These are phyloP conservation scores for Collybia sp. DNA, from an alignment of 768 basidiomycete genomes.

Conservation along the genomic window DNA sequence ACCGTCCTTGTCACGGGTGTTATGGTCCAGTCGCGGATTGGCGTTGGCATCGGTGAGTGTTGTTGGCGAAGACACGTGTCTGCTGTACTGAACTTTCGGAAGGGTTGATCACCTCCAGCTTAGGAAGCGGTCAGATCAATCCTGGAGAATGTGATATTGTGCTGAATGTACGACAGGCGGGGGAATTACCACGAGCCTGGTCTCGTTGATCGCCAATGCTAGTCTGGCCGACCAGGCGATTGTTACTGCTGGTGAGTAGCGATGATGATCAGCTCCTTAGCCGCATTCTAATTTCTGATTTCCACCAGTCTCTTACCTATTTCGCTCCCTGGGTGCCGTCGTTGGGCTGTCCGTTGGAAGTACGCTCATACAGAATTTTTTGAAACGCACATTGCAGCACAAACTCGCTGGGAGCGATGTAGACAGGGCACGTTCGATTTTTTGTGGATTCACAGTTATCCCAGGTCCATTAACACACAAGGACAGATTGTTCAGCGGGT, in stretches of 20 bases:
- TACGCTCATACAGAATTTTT: constrained; percentile 45
- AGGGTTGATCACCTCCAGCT: constrained; percentile 30
- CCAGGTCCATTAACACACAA: too few relatives aligned
- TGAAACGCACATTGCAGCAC: constrained; percentile 38
- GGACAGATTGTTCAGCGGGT: constrained; percentile 42
- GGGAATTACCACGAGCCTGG: constrained; percentile 51
- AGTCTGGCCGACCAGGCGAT: constrained; percentile 59
- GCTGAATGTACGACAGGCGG: constrained; percentile 26
- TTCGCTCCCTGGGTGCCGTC: constrained; percentile 58
- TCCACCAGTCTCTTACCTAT: constrained; percentile 53
- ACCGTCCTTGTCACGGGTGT: constrained; percentile 37
- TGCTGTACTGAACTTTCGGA: not conserved
- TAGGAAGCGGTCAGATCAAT: constrained; percentile 34
- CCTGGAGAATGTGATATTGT: not conserved
- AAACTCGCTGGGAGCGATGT: constrained; percentile 39
- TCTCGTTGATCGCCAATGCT: constrained; percentile 60
- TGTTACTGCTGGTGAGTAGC: constrained; percentile 51
- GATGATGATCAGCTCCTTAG: too few relatives aligned
- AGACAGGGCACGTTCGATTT: constrained; percentile 41
- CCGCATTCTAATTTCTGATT: not conserved
- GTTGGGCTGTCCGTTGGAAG: constrained; percentile 53
- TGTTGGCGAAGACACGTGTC: not conserved
- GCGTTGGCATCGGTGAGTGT: constrained; percentile 37
- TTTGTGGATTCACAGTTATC: not conserved
- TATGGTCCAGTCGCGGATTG: constrained; percentile 26